phyloP scores from a whole-genome alignment of 129 eudicot genomes.

The Flaveria trinervia region DNA sequence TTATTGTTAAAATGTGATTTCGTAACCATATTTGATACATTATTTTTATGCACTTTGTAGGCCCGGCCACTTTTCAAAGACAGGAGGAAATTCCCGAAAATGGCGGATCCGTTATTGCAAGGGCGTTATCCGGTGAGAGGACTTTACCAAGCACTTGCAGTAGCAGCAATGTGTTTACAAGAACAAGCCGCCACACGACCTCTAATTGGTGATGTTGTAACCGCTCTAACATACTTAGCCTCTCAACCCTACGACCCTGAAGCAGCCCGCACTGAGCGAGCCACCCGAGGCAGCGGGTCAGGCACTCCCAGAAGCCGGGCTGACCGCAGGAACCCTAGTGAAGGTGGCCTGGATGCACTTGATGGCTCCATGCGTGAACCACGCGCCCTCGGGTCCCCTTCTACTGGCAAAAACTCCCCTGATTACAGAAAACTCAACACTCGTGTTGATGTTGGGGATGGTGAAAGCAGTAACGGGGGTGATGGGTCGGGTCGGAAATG shows the following conservation, averaged over 20 bases:
- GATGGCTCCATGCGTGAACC: conserved; percentile 45
- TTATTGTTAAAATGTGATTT: too few relatives aligned
- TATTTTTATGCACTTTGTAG: conserved; percentile 31
- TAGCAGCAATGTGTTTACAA: conserved; percentile 98
- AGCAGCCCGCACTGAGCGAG: conserved; percentile 51
- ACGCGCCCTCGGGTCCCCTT: conserved; percentile 60
- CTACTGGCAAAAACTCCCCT: conserved; percentile 75
- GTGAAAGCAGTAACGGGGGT: conserved; percentile 66
- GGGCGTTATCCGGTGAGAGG: conserved; percentile 89
- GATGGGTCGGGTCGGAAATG: conserved; percentile 81
- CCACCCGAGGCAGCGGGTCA: conserved; percentile 56
- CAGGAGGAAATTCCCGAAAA: conserved; percentile 85
- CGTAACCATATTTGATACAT: too few relatives aligned
- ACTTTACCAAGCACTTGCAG: conserved; percentile 95
- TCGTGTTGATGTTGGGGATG: conserved; percentile 50
- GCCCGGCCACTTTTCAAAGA: conserved; percentile 94
- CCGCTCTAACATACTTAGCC: conserved; percentile 84
- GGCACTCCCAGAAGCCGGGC: conserved; percentile 70
- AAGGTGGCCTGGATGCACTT: conserved; percentile 57
- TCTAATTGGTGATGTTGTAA: conserved; percentile 85
- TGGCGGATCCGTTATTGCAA: conserved; percentile 86
- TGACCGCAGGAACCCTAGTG: conserved; percentile 52
- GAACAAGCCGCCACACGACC: conserved; percentile 97
- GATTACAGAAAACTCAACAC: conserved; percentile 59
- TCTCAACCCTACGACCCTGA: conserved; percentile 88